These are phyloP conservation scores for Nyctanthes arbortristis DNA, from an alignment of 257 asterid genomes.

Conservation along the genomic window DNA sequence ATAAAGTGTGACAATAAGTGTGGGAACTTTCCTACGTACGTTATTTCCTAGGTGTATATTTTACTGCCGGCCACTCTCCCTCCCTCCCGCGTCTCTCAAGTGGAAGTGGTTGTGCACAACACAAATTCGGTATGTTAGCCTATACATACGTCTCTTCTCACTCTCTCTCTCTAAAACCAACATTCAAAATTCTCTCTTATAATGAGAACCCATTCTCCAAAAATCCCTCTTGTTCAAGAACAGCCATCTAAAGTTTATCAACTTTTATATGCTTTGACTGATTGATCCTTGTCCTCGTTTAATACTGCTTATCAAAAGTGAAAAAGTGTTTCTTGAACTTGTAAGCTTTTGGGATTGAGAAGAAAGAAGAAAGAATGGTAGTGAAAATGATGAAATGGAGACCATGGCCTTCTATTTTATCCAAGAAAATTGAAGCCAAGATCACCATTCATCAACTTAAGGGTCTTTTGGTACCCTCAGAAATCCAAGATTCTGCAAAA, in stretches of 20 bases:
- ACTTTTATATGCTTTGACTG: neutral
- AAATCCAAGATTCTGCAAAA: constrained; percentile 28
- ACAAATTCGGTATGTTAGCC: neutral
- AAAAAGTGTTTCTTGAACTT: neutral
- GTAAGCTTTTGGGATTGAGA: neutral
- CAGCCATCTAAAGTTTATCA: neutral
- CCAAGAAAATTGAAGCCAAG: constrained; percentile 60
- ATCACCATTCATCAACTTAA: constrained; percentile 41
- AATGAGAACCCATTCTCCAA: constrained; percentile 9
- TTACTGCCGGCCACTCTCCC: constrained; percentile 6
- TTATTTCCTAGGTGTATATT: constrained; percentile 18
- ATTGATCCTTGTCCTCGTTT: neutral
- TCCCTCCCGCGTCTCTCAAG: neutral
- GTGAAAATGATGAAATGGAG: constrained; percentile 83
- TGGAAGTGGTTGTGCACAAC: neutral
- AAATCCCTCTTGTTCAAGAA: constrained; percentile 8
- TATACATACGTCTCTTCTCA: neutral
- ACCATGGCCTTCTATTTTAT: constrained; percentile 60
- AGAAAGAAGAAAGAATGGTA: constrained; percentile 41
- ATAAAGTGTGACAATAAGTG: neutral
- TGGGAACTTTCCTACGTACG: constrained; percentile 11
- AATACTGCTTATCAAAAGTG: constrained; percentile 7
- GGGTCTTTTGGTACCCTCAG: constrained; percentile 27
- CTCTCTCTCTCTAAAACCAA: constrained; percentile 21
- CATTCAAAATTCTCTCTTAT: constrained; percentile 28